A percentile compares a stretch with the other conserved stretches of the same genome.
Evolutionary conservation across 495 filamentous ascomycete species (phyloP).

Genomic region (Aspergillus sclerotioniger): DNA sequence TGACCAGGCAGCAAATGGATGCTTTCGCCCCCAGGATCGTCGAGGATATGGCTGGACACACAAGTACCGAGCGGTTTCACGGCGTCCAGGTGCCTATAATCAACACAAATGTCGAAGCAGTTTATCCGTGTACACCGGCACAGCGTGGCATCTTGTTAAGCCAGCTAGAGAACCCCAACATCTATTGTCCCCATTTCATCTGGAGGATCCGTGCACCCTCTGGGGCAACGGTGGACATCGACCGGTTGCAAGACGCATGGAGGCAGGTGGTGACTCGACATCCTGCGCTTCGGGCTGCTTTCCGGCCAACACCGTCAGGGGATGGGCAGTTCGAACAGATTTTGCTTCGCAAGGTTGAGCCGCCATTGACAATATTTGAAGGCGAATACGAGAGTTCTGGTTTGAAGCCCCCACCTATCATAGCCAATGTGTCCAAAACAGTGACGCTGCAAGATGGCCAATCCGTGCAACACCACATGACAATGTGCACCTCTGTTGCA

Average conservation of each 20-base stretch:
- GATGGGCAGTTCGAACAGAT: conserved; percentile 36
- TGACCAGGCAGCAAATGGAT: not conserved
- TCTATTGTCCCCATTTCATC: not conserved
- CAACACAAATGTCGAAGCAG: conserved; percentile 1
- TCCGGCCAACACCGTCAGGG: conserved; percentile 28
- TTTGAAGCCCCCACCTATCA: not conserved
- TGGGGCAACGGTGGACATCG: conserved; percentile 1
- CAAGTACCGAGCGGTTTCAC: conserved; percentile 16
- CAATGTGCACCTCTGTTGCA: conserved; percentile 23
- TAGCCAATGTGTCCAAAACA: not conserved
- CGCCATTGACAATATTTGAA: not conserved
- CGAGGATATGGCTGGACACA: not conserved
- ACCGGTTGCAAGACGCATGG: conserved; percentile 25
- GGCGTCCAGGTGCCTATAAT: not conserved
- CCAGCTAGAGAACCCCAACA: conserved; percentile 5
- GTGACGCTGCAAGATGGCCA: conserved; percentile 11
- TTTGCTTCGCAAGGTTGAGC: conserved; percentile 25
- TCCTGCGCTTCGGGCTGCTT: conserved; percentile 36
- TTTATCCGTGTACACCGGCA: conserved; percentile 1
- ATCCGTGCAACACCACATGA: conserved; percentile 31
- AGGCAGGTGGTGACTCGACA: conserved; percentile 39
- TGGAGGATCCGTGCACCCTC: not conserved
- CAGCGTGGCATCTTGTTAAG: conserved; percentile 8
- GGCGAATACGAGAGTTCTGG: not conserved
- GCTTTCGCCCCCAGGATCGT: not conserved